Conservation (phyloP, 805 yeast genomes). For the Candida qinlingensis region DNA sequence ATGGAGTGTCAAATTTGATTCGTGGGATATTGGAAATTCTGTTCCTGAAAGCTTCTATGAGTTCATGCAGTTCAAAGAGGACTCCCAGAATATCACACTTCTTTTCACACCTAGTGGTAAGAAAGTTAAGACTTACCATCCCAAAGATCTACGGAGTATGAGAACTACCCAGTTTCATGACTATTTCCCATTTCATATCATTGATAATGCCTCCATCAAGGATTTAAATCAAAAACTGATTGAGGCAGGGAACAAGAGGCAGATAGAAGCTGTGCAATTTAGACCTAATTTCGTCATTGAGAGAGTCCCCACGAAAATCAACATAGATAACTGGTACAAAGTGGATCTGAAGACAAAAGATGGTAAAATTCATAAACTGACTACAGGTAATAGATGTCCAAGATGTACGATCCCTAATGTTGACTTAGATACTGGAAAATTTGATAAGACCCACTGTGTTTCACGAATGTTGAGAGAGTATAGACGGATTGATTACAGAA, state of each 20-base stretch:
- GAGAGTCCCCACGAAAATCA: background rate
- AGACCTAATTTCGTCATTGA: constrained; percentile 16
- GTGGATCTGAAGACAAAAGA: background rate
- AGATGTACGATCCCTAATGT: constrained; percentile 20
- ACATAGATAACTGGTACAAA: constrained; percentile 12
- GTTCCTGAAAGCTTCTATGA: constrained; percentile 14
- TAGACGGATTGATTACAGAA: constrained; percentile 15
- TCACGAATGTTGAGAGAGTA: constrained; percentile 10
- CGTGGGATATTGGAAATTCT: constrained; percentile 14
- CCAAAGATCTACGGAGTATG: constrained; percentile 7
- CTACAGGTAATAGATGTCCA: constrained; percentile 16
- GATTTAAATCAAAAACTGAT: constrained; percentile 7
- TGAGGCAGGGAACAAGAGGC: constrained; percentile 2
- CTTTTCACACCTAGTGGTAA: constrained; percentile 14
- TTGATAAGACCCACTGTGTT: constrained; percentile 14
- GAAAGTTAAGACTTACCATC: constrained; percentile 14
- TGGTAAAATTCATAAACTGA: constrained; percentile 7
- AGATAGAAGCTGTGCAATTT: constrained; percentile 13
- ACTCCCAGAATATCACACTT: constrained; percentile 11
- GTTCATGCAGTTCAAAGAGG: constrained; percentile 10
- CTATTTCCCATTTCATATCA: constrained; percentile 17
- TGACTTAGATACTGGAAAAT: constrained; percentile 9
- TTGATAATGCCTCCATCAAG: constrained; percentile 11
- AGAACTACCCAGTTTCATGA: constrained; percentile 17
- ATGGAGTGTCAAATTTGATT: constrained; percentile 18